Evolutionary conservation across 2,329 filamentous ascomycete genomes (phyloP).

Genomic region (Neophaeococcomyces mojaviensis): DNA sequence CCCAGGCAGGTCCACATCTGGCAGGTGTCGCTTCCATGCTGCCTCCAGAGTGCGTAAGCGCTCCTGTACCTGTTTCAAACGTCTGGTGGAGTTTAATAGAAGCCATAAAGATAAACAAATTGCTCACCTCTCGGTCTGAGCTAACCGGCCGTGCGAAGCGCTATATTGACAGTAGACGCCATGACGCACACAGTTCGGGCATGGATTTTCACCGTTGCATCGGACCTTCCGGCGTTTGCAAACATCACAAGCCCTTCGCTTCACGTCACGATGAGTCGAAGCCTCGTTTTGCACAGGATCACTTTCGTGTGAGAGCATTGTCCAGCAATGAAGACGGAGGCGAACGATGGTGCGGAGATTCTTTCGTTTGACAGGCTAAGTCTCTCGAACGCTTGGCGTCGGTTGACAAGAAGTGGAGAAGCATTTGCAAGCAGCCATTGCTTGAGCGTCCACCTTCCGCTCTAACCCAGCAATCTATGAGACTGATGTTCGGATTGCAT

Average conservation of each 20-base stretch:
- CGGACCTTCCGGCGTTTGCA: constrained; percentile 15
- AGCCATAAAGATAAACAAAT: not conserved
- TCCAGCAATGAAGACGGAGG: too few relatives aligned
- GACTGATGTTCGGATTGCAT: too few relatives aligned
- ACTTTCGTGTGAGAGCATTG: too few relatives aligned
- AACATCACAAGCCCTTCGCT: not conserved
- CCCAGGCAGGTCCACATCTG: constrained; percentile 1
- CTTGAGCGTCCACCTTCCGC: too few relatives aligned
- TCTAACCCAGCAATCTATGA: too few relatives aligned
- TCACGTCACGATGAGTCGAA: not conserved
- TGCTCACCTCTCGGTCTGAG: not conserved
- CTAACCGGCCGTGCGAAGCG: not conserved
- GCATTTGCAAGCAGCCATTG: too few relatives aligned
- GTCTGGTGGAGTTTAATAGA: not conserved
- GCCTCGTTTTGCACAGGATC: too few relatives aligned
- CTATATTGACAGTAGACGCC: not conserved
- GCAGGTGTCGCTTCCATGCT: constrained; percentile 6
- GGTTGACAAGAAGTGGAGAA: too few relatives aligned
- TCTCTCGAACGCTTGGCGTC: too few relatives aligned
- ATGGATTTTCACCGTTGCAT: constrained; percentile 12
- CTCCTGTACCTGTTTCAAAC: not conserved
- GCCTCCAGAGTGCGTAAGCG: constrained; percentile 2
- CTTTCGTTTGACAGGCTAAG: too few relatives aligned
- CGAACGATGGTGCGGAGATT: too few relatives aligned
- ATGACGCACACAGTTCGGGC: constrained; percentile 11